Conservation (phyloP, 805 yeast species). For the Komagataella kurtzmanii region DNA sequence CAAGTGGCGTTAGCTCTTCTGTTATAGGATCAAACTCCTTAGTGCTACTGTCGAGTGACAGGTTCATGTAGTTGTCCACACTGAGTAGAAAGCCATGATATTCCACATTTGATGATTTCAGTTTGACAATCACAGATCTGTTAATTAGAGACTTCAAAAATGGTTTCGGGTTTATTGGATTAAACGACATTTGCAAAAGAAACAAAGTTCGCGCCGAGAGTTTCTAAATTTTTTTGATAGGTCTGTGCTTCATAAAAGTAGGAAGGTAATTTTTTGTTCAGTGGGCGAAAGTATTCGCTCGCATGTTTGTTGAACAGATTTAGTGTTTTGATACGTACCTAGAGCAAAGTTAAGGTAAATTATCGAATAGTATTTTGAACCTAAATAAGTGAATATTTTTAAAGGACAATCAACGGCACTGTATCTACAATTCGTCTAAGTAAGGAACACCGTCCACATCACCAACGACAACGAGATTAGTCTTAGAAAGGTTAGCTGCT, state of each 20-base stretch:
- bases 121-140: slow-evolving; percentile 56
- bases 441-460: slow-evolving; percentile 76
- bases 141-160: slow-evolving; percentile 67
- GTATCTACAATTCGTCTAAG: slow-evolving; percentile 67
- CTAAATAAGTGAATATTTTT: background rate
- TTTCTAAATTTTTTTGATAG: background rate
- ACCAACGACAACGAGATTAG: slow-evolving; percentile 85
- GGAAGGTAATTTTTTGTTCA: too few relatives aligned
- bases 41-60: slow-evolving; percentile 52
- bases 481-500: slow-evolving; percentile 24
- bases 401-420: slow-evolving; percentile 17
- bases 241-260: too few relatives aligned
- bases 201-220: background rate
- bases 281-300: too few relatives aligned
- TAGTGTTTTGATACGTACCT: background rate
- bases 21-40: slow-evolving; percentile 29
- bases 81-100: slow-evolving; percentile 69
- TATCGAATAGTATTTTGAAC: background rate
- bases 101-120: slow-evolving; percentile 86
- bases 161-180: slow-evolving; percentile 84
- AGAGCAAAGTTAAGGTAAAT: background rate
- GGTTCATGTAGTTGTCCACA: slow-evolving; percentile 86
- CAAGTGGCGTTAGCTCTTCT: slow-evolving; percentile 23
- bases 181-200: slow-evolving; percentile 22
- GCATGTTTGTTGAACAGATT: too few relatives aligned